Evolutionary conservation across 108 stramenopile genomes (phyloP).

Genomic region (Fragilaria crotonensis): DNA sequence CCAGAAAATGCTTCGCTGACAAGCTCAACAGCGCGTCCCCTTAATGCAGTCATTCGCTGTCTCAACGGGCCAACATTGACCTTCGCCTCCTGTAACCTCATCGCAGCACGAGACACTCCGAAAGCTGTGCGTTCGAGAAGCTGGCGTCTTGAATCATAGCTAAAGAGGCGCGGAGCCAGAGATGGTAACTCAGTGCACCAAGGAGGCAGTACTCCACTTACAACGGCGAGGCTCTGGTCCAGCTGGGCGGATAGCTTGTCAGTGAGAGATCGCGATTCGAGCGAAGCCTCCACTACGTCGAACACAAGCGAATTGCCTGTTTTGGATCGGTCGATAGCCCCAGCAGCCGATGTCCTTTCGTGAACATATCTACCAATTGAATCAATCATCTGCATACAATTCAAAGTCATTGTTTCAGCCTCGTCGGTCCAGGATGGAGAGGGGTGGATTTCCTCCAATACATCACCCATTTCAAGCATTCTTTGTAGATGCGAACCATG

Average conservation of each 20-base stretch:
- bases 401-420: too few relatives aligned
- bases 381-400: conserved; percentile 33
- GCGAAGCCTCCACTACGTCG: too few relatives aligned
- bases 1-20: conserved; percentile 48
- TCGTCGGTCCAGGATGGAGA: too few relatives aligned
- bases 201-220: conserved; percentile 29
- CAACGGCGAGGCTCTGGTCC: conserved; percentile 34
- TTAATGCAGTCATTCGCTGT: conserved; percentile 36
- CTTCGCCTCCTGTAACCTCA: conserved; percentile 42
- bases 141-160: conserved; percentile 25
- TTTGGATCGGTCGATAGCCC: neutral
- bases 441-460: too few relatives aligned
- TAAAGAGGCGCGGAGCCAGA: conserved; percentile 37
- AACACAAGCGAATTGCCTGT: too few relatives aligned
- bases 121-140: conserved; percentile 38
- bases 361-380: conserved; percentile 9
- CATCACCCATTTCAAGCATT: too few relatives aligned
- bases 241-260: conserved; percentile 35
- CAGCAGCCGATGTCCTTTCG: neutral
- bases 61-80: conserved; percentile 31
- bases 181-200: conserved; percentile 35
- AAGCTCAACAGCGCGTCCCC: conserved; percentile 41
- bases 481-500: too few relatives aligned
- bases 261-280: conserved; percentile 18
- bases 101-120: conserved; percentile 33